These are phyloP conservation scores for Lactifluus piperatus DNA, from an alignment of 768 basidiomycete species.

Conservation along the genomic window DNA sequence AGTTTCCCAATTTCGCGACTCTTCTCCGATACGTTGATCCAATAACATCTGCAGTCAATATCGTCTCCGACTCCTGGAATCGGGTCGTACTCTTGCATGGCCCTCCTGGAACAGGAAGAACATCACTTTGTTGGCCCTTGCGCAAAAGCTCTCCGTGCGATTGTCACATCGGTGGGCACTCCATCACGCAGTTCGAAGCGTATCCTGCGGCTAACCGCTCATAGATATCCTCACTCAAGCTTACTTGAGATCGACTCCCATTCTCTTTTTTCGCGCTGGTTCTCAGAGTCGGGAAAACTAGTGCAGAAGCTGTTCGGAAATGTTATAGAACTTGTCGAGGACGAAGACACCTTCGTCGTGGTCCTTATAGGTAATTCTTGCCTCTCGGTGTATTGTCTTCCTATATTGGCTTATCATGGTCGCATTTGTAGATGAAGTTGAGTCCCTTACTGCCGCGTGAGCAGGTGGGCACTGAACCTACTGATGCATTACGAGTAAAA, in stretches of 20 bases:
- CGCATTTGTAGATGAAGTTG: slow-evolving; percentile 73
- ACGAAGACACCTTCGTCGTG: slow-evolving; percentile 85
- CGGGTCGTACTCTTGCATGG: slow-evolving; percentile 91
- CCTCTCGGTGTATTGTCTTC: not conserved
- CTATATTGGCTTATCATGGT: not conserved
- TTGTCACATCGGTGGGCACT: slow-evolving; percentile 63
- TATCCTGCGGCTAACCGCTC: not conserved
- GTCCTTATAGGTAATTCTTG: slow-evolving; percentile 73
- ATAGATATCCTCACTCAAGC: slow-evolving; percentile 77
- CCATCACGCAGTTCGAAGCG: not conserved
- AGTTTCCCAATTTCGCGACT: slow-evolving; percentile 25
- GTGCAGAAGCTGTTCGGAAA: slow-evolving; percentile 87
- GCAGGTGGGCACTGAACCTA: slow-evolving; percentile 94
- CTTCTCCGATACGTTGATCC: slow-evolving; percentile 7
- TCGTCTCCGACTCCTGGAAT: slow-evolving; percentile 96
- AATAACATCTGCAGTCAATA: slow-evolving; percentile 52
- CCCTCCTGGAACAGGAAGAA: slow-evolving; percentile 97
- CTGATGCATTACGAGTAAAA: slow-evolving; percentile 81
- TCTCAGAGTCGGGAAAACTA: slow-evolving; percentile 97
- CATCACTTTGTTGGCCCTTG: slow-evolving; percentile 90
- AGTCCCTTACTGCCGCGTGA: slow-evolving; percentile 89
- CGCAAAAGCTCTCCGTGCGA: slow-evolving; percentile 91
- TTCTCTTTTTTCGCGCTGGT: slow-evolving; percentile 97
- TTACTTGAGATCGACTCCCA: slow-evolving; percentile 97
- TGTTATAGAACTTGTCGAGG: slow-evolving; percentile 87